Evolutionary conservation across 495 filamentous ascomycete genomes (phyloP), one percentile per base, ranked within the genome.

Genomic region (Xylaria telfairii): DNA sequence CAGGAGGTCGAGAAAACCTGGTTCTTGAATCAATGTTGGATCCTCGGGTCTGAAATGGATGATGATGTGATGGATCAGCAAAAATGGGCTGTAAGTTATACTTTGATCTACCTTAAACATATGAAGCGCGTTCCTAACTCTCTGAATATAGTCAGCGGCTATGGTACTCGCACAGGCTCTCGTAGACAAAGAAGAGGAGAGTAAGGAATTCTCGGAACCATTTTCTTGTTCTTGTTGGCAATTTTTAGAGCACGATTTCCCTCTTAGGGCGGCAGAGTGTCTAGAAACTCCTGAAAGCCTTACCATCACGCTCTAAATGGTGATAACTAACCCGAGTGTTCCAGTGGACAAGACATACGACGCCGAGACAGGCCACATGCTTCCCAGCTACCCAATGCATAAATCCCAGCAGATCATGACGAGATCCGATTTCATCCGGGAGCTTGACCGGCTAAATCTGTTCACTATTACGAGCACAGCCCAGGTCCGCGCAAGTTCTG

Each of bases 21-120:
- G 96, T 92, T 98, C 76, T 78, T 98, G 54, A 98, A 97, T 81
- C 90, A 96, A 72, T 97, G 94, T 80, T 94, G 95, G 88, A 96
- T 98, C 70, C 88, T 99, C 12, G 96, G 96, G 19, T 83, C 79
- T 51, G 92, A 93, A 71, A 98, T 98, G 95, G 96, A 99, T 74
- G 96, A 99, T 82, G 96, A 99, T 81, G 96, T 98, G 47, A 98
- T 99, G 96, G 94, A 98, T 76, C 91, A 98, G 81, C 96, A 98
- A 73, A 99, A 99, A 78, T 96, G 92, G 82, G 91, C 95, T 39
- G 91, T 93, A 80, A 79, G 90, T 84, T 42, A 3, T 5, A 12
- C 32, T 49, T 17, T 51, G 9, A 59, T 41, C 39, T 37, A 6
- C 15, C 0, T 3, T 28, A 5, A 7, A 42, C 21, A n/a, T n/a